Percentiles rank a stretch among this genome's conserved stretches.
Evolutionary conservation across 2,329 filamentous ascomycete species (phyloP).

Genomic region (Verticillium longisporum): DNA sequence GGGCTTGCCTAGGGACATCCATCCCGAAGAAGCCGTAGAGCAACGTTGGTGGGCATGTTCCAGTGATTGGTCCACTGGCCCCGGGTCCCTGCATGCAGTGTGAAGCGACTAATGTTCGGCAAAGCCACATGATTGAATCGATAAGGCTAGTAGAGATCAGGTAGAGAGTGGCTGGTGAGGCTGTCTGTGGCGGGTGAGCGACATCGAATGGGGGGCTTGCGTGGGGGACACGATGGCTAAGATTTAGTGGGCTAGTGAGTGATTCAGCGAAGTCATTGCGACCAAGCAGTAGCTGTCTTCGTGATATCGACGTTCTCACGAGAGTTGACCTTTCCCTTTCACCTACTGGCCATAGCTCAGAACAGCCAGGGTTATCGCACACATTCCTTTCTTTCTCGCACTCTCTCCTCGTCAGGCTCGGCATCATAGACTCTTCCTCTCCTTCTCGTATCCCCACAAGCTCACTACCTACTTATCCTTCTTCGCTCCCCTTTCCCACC

Average conservation of each 20-base stretch:
- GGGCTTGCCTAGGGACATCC: not conserved
- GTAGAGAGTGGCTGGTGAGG: not conserved
- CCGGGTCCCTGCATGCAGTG: not conserved
- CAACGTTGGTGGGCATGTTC: not conserved
- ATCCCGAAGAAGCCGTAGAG: slow-evolving; percentile 16
- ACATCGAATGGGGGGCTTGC: not conserved
- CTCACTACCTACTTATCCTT: not conserved
- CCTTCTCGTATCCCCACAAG: not conserved
- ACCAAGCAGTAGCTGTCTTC: not conserved
- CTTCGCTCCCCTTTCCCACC: not conserved
- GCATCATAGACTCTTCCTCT: not conserved
- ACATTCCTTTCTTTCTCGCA: not conserved
- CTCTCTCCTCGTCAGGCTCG: not conserved
- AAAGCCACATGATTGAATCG: slow-evolving; percentile 27
- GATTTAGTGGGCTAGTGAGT: not conserved
- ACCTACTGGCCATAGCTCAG: not conserved
- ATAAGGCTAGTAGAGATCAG: not conserved
- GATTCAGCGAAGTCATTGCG: not conserved
- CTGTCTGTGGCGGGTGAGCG: not conserved
- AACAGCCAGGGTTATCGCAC: not conserved
- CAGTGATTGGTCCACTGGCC: not conserved
- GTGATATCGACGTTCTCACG: not conserved
- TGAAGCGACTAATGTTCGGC: slow-evolving; percentile 27
- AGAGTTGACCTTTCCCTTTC: no score
- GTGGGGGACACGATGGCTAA: not conserved